Evolutionary conservation across 768 basidiomycete species (phyloP).

Genomic region (Mycena latifolia): DNA sequence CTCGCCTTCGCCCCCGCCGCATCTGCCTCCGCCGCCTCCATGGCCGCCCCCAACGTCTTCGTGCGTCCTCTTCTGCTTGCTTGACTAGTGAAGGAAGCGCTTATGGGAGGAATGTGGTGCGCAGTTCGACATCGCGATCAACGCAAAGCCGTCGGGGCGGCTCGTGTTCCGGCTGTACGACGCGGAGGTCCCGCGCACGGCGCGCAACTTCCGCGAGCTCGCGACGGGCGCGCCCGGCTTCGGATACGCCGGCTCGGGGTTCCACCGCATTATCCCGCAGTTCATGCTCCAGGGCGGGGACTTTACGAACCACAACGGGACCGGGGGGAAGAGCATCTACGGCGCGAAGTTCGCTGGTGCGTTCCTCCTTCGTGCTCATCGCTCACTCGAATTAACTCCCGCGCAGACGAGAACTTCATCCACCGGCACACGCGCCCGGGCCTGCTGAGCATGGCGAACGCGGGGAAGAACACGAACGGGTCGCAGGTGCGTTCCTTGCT

Average conservation of each 20-base stretch:
- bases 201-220: slow-evolving; percentile 91
- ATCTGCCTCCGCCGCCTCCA: slow-evolving; percentile 4
- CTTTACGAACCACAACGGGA: slow-evolving; percentile 78
- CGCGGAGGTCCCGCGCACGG: slow-evolving; percentile 78
- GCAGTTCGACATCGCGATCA: slow-evolving; percentile 78
- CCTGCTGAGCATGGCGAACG: slow-evolving; percentile 85
- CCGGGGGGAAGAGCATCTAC: slow-evolving; percentile 86
- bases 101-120: no score
- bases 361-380: slow-evolving; percentile 27
- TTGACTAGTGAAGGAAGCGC: no score
- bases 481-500: slow-evolving; percentile 54
- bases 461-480: slow-evolving; percentile 87
- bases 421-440: slow-evolving; percentile 80
- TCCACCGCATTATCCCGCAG: slow-evolving; percentile 87
- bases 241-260: slow-evolving; percentile 75
- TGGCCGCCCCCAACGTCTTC: slow-evolving; percentile 16
- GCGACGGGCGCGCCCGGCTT: slow-evolving; percentile 81
- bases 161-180: slow-evolving; percentile 92
- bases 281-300: slow-evolving; percentile 96
- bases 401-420: slow-evolving; percentile 85
- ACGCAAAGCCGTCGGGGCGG: slow-evolving; percentile 56
- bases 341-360: slow-evolving; percentile 75
- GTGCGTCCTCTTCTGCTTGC: slow-evolving; percentile 4
- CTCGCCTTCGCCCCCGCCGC: slow-evolving; percentile 16
- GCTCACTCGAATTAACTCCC: background rate